Evolutionary conservation across 441 rosid species (phyloP), one percentile per base, ranked within the genome.

Genomic region (Manihot esculenta): DNA sequence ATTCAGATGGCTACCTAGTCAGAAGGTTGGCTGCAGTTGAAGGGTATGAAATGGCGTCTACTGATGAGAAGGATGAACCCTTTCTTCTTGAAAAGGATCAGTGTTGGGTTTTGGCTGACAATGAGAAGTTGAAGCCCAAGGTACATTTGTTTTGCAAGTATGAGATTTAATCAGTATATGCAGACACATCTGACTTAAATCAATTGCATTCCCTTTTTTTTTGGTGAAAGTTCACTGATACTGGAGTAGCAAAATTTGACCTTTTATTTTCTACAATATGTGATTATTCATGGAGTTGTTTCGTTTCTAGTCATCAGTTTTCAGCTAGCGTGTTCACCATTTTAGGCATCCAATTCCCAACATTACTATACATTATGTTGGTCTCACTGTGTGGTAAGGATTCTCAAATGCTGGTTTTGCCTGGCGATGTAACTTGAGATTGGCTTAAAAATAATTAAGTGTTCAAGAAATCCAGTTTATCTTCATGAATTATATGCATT

Each of bases 91-190:
- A 88, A 7, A 83, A 80, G 74, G 90, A 89, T 73, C 85, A 89
- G 60, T 95, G 98, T 68, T 93, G 99, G 99, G 91, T 95, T 41
- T 62, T 88, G 80, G 95, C 93, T 72, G 97, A 91, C 81, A 90
- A 95, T 74, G 87, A 87, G 48, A 83, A 83, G 48, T 65, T 89
- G 82, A 85, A 85, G 78, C 84, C 94, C 72, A 84, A 95, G 98
- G 99, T 94, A 84, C 54, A 12, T 24, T 55, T 23, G 20, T 47
- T 27, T 62, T 72, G 27, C 54, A 8, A 65, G 61, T 23, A 53
- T 44, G 15, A 45, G 26, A 63, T 57, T 44, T 27, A 62, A 67
- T 55, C 26, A 21, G 24, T 9, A 69, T 30, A 58, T 62, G 24
- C 30, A 6, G 33, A 57, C 35, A 57, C 59, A 30, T 68, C 54